Conservation (phyloP, 192 early-diverging fungal genomes). For the Coemansia aciculifera region DNA sequence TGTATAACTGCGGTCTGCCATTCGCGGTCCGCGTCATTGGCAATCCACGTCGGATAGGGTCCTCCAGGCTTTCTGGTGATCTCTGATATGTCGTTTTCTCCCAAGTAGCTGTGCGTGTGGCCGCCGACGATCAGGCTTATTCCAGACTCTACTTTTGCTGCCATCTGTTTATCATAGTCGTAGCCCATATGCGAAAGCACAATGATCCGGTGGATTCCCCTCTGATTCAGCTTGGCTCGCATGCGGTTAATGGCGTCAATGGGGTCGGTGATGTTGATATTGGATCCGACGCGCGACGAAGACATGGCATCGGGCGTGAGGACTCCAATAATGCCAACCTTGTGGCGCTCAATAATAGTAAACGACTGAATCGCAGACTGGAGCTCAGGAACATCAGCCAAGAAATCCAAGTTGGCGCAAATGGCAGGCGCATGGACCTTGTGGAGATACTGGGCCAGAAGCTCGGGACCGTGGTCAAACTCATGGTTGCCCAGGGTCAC, state of each 20-base stretch:
- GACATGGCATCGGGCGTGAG: constrained; percentile 60
- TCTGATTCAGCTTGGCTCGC: constrained; percentile 59
- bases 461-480: constrained; percentile 66
- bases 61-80: constrained; percentile 32
- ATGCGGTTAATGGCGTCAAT: constrained; percentile 60
- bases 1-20: constrained; percentile 75
- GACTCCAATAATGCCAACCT: constrained; percentile 70
- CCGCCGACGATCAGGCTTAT: constrained; percentile 71
- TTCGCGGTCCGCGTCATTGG: constrained; percentile 53
- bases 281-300: constrained; percentile 59
- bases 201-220: constrained; percentile 70
- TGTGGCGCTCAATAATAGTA: constrained; percentile 66
- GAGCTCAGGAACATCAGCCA: constrained; percentile 49
- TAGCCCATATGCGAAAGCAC: constrained; percentile 77
- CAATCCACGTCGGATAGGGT: constrained; percentile 68
- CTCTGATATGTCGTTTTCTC: background rate
- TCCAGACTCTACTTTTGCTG: constrained; percentile 57
- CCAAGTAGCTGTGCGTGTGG: constrained; percentile 64
- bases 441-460: constrained; percentile 59
- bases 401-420: constrained; percentile 66
- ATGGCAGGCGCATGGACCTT: constrained; percentile 66
- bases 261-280: constrained; percentile 60
- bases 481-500: constrained; percentile 71
- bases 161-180: constrained; percentile 63
- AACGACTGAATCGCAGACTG: constrained; percentile 66